A percentile compares a stretch with the other conserved stretches of the same genome.
Conservation (phyloP, 148 eudicot genomes). For the Persicaria tinctoria region DNA sequence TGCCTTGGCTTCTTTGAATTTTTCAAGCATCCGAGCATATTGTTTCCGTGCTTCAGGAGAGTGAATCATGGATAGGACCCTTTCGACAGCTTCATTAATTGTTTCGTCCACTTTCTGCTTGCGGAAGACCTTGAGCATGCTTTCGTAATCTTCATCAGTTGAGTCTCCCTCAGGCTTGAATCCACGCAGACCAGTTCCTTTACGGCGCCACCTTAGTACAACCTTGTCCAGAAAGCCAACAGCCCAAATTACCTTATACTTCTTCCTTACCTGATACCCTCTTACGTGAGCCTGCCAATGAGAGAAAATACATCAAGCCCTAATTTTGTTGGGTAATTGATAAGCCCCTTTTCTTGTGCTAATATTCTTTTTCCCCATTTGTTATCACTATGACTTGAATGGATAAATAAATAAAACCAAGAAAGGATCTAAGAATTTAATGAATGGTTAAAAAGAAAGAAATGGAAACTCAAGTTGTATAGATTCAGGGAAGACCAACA, state of each 20-base stretch:
- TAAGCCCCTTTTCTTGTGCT: too few species aligned
- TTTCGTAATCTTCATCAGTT: constrained; percentile 50
- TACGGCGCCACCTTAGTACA: constrained; percentile 83
- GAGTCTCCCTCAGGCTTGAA: constrained; percentile 41
- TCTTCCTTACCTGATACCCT: constrained; percentile 83
- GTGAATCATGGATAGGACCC: constrained; percentile 72
- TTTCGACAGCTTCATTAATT: constrained; percentile 69
- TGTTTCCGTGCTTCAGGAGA: constrained; percentile 76
- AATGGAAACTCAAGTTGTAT: too few species aligned
- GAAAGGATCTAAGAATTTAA: too few species aligned
- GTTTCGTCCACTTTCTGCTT: constrained; percentile 64
- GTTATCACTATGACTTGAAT: too few species aligned
- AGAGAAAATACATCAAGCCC: constrained; percentile 8
- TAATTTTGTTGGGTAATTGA: too few species aligned
- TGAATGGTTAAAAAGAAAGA: too few species aligned
- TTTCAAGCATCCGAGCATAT: constrained; percentile 65
- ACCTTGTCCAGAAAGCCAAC: constrained; percentile 77
- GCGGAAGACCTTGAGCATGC: constrained; percentile 58
- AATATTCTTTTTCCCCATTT: too few species aligned
- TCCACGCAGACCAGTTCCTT: constrained; percentile 79
- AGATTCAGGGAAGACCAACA: too few species aligned
- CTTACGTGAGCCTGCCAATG: constrained; percentile 84
- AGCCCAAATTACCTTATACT: constrained; percentile 76
- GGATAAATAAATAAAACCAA: too few species aligned
- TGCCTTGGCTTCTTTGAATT: constrained; percentile 77